These are phyloP conservation scores for Xylona heveae DNA, from an alignment of 495 filamentous ascomycete genomes.

Conservation along the genomic window DNA sequence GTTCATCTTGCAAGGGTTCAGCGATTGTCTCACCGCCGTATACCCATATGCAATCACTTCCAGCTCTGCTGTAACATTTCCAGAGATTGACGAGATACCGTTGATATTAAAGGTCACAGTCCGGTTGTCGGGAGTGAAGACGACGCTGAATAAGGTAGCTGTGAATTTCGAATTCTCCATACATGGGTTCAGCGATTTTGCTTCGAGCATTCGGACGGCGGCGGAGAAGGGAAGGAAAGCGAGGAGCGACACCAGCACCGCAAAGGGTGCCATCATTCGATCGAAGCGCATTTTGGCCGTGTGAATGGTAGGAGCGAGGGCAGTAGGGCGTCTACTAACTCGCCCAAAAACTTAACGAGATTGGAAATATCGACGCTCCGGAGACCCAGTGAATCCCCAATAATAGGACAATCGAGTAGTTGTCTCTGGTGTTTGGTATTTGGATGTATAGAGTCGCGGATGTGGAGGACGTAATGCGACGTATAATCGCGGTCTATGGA, in stretches of 20 bases:
- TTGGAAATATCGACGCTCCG: constrained; percentile 1
- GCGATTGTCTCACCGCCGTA: constrained; percentile 31
- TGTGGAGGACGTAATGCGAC: too few relatives aligned
- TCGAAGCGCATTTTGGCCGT: constrained; percentile 15
- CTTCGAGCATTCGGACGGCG: constrained; percentile 30
- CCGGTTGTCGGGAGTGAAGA: constrained; percentile 55
- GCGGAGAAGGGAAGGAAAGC: constrained; percentile 17
- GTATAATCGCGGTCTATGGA: too few relatives aligned
- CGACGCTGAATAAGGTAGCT: constrained; percentile 63
- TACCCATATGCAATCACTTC: constrained; percentile 68
- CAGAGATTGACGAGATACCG: constrained; percentile 67
- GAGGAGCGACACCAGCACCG: constrained; percentile 13
- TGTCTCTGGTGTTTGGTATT: too few relatives aligned
- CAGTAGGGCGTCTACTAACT: constrained; percentile 6
- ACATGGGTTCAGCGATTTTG: constrained; percentile 59
- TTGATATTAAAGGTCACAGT: constrained; percentile 54
- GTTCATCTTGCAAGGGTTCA: constrained; percentile 54
- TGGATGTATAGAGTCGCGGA: too few relatives aligned
- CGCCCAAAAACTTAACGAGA: constrained; percentile 1
- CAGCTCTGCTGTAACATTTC: constrained; percentile 64
- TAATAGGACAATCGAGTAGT: too few relatives aligned
- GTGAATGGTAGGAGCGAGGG: constrained; percentile 3
- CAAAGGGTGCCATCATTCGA: constrained; percentile 8
- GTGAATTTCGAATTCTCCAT: constrained; percentile 61
- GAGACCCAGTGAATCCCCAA: too few relatives aligned